Evolutionary conservation across 768 basidiomycete genomes (phyloP).

Genomic region (Agrocybe chaxingu): DNA sequence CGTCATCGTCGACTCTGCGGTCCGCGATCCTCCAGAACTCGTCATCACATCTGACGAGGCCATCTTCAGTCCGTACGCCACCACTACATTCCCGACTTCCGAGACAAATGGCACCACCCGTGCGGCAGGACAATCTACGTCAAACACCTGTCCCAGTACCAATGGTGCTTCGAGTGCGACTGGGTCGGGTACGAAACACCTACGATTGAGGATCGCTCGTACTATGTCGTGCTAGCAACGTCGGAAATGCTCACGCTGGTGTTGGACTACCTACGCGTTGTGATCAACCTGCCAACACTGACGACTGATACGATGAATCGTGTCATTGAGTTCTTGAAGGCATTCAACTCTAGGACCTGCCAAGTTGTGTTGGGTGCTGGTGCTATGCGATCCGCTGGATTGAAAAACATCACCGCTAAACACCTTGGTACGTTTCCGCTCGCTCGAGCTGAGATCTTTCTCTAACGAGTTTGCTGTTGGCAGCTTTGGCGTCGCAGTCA

Average conservation of each 20-base stretch:
- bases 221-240: conserved; percentile 86
- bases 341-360: conserved; percentile 97
- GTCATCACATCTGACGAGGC: conserved; percentile 30
- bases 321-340: conserved; percentile 93
- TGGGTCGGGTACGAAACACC: conserved; percentile 46
- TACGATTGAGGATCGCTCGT: conserved; percentile 82
- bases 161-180: conserved; percentile 6
- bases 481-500: conserved; percentile 94
- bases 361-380: conserved; percentile 98
- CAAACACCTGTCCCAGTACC: neutral
- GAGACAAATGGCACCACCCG: conserved; percentile 6
- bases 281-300: conserved; percentile 83
- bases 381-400: conserved; percentile 96
- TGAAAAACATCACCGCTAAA: conserved; percentile 98
- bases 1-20: conserved; percentile 75
- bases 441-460: neutral
- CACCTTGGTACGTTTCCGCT: conserved; percentile 64
- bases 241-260: conserved; percentile 69
- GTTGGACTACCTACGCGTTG: conserved; percentile 82
- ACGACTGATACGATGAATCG: conserved; percentile 95
- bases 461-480: conserved; percentile 6
- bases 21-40: conserved; percentile 76
- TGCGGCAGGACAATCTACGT: neutral
- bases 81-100: conserved; percentile 11
- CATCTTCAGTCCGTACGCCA: conserved; percentile 20